Evolutionary conservation across 768 basidiomycete genomes (phyloP).

Genomic region (Leccinum ochraceum): DNA sequence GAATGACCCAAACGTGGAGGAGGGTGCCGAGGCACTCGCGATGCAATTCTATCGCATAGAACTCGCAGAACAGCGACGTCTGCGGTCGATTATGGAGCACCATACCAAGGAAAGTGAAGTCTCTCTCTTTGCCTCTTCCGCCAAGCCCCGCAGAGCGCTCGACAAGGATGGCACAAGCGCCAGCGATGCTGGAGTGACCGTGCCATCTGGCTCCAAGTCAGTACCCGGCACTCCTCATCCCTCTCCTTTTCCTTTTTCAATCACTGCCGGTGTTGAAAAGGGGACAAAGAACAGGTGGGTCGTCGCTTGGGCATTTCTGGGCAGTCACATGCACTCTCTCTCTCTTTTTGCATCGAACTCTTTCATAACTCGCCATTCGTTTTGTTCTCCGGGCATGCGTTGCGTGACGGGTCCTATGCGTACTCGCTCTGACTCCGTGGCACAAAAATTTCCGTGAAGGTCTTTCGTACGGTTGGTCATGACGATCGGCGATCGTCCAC

Average conservation of each 20-base stretch:
- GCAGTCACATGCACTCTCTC: not conserved
- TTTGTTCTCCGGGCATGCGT: not conserved
- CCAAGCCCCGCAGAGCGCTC: constrained; percentile 10
- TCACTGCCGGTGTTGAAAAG: constrained; percentile 94
- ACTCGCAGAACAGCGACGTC: constrained; percentile 82
- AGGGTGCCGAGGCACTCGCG: constrained; percentile 78
- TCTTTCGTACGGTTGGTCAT: not conserved
- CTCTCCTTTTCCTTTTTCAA: constrained; percentile 75
- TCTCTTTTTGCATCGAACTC: constrained; percentile 1
- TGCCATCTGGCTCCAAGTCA: constrained; percentile 17
- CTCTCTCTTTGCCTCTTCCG: not conserved
- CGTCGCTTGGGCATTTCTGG: not conserved
- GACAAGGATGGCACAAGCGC: not conserved
- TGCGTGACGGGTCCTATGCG: not conserved
- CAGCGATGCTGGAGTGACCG: constrained; percentile 1
- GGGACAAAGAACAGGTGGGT: constrained; percentile 88
- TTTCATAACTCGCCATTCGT: not conserved
- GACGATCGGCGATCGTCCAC: constrained; percentile 7
- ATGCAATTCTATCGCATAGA: constrained; percentile 95
- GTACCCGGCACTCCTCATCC: constrained; percentile 21
- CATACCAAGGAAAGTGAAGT: constrained; percentile 65
- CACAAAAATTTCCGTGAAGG: not conserved
- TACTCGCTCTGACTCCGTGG: not conserved
- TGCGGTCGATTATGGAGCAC: constrained; percentile 91
- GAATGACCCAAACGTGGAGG: constrained; percentile 48